A percentile compares a stretch with the other conserved stretches of the same genome.
Evolutionary conservation across 768 basidiomycete genomes (phyloP).

Genomic region (Suillus weaverae): DNA sequence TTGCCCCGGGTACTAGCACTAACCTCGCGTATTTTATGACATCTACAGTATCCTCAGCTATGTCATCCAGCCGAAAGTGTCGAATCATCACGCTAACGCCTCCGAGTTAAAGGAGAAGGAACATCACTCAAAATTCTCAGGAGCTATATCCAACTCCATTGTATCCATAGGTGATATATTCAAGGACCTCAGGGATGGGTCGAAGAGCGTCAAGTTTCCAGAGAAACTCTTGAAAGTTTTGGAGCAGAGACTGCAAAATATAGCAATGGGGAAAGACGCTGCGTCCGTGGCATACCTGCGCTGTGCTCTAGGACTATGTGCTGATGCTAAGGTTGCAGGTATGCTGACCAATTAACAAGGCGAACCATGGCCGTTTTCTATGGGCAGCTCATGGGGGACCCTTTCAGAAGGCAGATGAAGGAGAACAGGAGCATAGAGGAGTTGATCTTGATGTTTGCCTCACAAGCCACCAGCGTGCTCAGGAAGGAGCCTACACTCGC

Average conservation of each 20-base stretch:
- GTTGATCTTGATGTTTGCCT: constrained; percentile 93
- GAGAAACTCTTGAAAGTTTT: constrained; percentile 91
- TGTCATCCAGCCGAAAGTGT: constrained; percentile 61
- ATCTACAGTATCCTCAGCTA: constrained; percentile 65
- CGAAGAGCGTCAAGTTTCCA: constrained; percentile 88
- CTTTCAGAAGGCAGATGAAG: constrained; percentile 87
- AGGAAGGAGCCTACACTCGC: constrained; percentile 85
- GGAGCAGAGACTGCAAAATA: constrained; percentile 85
- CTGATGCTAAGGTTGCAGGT: constrained; percentile 44
- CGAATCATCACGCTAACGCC: constrained; percentile 28
- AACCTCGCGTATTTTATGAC: constrained; percentile 12
- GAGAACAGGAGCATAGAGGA: constrained; percentile 98
- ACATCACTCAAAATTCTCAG: constrained; percentile 64
- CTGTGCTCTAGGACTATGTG: constrained; percentile 9
- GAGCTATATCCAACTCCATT: constrained; percentile 56
- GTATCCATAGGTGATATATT: constrained; percentile 75
- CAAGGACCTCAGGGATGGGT: constrained; percentile 74
- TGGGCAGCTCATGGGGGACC: constrained; percentile 81
- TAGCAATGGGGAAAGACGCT: constrained; percentile 91
- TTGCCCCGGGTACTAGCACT: constrained; percentile 3
- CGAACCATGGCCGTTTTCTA: constrained; percentile 93
- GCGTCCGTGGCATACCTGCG: constrained; percentile 54
- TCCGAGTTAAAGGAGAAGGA: constrained; percentile 57
- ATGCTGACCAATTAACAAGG: constrained; percentile 86
- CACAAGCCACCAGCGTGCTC: constrained; percentile 82